These are phyloP conservation scores for Infundibulicybe gibba DNA, from an alignment of 768 basidiomycete genomes.

Conservation along the genomic window DNA sequence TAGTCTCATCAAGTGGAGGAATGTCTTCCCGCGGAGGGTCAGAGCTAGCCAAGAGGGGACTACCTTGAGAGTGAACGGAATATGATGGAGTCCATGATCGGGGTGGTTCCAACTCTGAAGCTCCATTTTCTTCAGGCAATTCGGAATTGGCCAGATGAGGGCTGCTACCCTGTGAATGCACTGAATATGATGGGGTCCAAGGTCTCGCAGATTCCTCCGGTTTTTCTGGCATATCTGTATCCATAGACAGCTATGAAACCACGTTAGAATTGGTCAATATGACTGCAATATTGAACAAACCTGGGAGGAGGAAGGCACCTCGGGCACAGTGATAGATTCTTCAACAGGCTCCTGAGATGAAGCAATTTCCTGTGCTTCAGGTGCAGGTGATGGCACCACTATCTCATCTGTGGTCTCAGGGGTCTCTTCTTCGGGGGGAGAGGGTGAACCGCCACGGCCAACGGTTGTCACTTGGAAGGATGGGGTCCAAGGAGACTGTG, in stretches of 20 bases:
- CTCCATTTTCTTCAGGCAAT: too few relatives aligned
- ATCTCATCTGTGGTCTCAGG: too few relatives aligned
- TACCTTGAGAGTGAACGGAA: constrained; percentile 37
- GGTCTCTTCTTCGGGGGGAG: constrained; percentile 15
- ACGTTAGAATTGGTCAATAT: too few relatives aligned
- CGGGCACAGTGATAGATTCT: too few relatives aligned
- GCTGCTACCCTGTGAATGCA: constrained; percentile 34
- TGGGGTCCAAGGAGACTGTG: constrained; percentile 49
- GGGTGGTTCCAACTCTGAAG: constrained; percentile 10
- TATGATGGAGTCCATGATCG: constrained; percentile 39
- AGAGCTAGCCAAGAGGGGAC: constrained; percentile 12
- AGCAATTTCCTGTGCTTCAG: too few relatives aligned
- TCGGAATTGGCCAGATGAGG: constrained; percentile 1
- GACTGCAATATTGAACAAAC: too few relatives aligned
- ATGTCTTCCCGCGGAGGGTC: constrained; percentile 8
- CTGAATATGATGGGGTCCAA: constrained; percentile 40
- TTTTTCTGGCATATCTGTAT: too few relatives aligned
- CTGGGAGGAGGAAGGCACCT: too few relatives aligned
- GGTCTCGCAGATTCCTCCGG: constrained; percentile 10
- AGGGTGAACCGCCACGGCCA: constrained; percentile 18
- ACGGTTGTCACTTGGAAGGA: constrained; percentile 49
- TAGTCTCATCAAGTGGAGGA: too few relatives aligned
- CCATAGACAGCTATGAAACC: too few relatives aligned
- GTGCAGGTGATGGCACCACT: too few relatives aligned
- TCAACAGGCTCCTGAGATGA: too few relatives aligned